Evolutionary conservation across 257 asterid species (phyloP).

Genomic region (Handroanthus guayacan): DNA sequence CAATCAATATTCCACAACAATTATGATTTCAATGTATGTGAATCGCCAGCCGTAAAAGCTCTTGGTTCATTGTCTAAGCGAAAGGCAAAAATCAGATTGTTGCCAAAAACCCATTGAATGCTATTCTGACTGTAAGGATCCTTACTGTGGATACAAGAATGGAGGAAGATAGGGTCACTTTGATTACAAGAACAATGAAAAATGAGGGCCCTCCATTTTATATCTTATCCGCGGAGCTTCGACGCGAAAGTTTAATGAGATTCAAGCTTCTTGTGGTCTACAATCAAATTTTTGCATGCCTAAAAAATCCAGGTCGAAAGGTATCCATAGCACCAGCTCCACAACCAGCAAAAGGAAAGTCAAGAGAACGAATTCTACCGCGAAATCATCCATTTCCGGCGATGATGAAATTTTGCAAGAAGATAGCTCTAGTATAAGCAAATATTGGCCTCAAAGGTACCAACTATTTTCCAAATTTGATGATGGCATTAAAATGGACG

Average conservation of each 20-base stretch:
- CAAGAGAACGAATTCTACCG: constrained; percentile 46
- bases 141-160: too few relatives aligned
- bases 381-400: constrained; percentile 42
- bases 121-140: background rate
- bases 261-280: constrained; percentile 41
- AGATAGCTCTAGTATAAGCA: constrained; percentile 61
- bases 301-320: constrained; percentile 44
- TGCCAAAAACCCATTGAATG: constrained; percentile 43
- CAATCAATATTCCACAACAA: background rate
- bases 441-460: constrained; percentile 94
- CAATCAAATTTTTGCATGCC: constrained; percentile 30
- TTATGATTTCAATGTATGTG: constrained; percentile 46
- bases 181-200: too few relatives aligned
- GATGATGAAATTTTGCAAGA: constrained; percentile 60
- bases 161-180: too few relatives aligned
- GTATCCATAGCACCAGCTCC: constrained; percentile 15
- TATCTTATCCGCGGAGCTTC: too few relatives aligned
- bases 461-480: constrained; percentile 75
- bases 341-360: constrained; percentile 56
- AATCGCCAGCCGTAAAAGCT: constrained; percentile 58
- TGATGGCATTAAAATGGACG: constrained; percentile 86
- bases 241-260: constrained; percentile 36
- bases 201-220: background rate
- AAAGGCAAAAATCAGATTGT: constrained; percentile 39
- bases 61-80: constrained; percentile 74